phyloP scores from a whole-genome alignment of 768 basidiomycete species.

The Mycena galopus region DNA sequence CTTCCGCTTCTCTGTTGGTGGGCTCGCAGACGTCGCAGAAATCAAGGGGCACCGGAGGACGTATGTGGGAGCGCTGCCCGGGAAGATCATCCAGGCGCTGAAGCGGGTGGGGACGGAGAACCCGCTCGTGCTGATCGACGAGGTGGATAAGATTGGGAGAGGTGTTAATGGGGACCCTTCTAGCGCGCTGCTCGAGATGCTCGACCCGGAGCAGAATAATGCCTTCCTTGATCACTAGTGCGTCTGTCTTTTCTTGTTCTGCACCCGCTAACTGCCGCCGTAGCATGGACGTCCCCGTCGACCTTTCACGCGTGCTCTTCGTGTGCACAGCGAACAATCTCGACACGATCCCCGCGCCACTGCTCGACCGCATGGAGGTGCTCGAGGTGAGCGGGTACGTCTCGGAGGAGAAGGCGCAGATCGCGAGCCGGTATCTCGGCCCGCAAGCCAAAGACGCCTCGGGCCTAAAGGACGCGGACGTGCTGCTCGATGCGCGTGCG shows the following conservation, averaged over 20 bases:
- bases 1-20: slow-evolving; percentile 97
- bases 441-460: too few species aligned
- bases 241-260: slow-evolving; percentile 48
- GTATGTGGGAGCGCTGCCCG: slow-evolving; percentile 96
- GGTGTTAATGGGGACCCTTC: slow-evolving; percentile 94
- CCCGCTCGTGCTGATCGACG: slow-evolving; percentile 93
- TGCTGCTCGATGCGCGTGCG: slow-evolving; percentile 79
- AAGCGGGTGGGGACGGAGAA: slow-evolving; percentile 96
- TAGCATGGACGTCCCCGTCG: slow-evolving; percentile 97
- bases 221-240: slow-evolving; percentile 96
- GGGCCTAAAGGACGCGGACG: slow-evolving; percentile 88
- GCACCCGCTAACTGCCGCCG: slow-evolving; percentile 10
- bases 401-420: too few species aligned
- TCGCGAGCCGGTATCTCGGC: too few species aligned
- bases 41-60: slow-evolving; percentile 98
- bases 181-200: slow-evolving; percentile 91
- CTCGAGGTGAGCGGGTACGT: slow-evolving; percentile 96
- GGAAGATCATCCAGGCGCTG: slow-evolving; percentile 94
- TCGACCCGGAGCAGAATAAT: slow-evolving; percentile 95
- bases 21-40: slow-evolving; percentile 97
- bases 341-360: slow-evolving; percentile 93
- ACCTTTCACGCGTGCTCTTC: slow-evolving; percentile 95
- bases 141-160: slow-evolving; percentile 95
- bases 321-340: slow-evolving; percentile 98
- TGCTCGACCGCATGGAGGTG: slow-evolving; percentile 97